phyloP scores from a whole-genome alignment of 148 eudicot genomes.

The Pouteria glomerata region DNA sequence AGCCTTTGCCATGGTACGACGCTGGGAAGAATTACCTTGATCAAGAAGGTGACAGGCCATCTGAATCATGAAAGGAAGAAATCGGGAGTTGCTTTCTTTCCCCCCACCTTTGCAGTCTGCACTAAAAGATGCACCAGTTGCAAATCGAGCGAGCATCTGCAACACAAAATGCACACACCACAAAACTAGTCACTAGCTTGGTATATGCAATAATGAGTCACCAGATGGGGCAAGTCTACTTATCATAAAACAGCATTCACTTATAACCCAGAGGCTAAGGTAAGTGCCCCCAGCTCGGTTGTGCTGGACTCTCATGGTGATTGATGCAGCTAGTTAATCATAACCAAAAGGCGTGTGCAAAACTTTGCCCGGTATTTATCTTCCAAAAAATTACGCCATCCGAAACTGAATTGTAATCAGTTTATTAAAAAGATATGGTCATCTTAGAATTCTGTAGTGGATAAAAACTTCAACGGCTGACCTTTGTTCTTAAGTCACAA shows the following conservation, averaged over 20 bases:
- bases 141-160: constrained; percentile 99
- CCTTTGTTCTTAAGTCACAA: not conserved
- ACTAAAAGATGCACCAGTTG: constrained; percentile 89
- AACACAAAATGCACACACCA: constrained; percentile 7
- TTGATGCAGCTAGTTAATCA: not conserved
- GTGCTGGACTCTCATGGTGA: not conserved
- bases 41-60: constrained; percentile 87
- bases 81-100: constrained; percentile 91
- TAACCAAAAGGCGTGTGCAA: not conserved
- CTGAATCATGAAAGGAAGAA: constrained; percentile 90
- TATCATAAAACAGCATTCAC: not conserved
- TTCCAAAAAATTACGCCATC: not conserved
- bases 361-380: not conserved
- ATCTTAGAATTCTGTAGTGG: not conserved
- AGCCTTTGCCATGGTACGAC: constrained; percentile 57
- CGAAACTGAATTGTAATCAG: not conserved
- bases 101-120: constrained; percentile 92
- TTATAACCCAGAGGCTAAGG: not conserved
- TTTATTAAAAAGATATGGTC: not conserved
- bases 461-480: not conserved
- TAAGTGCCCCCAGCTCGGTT: not conserved
- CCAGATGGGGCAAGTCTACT: no score
- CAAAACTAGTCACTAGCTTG: not conserved
- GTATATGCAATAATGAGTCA: no score
- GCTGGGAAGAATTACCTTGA: constrained; percentile 71